Conservation (phyloP, 2,329 filamentous ascomycete genomes). For the Xylariaceae sp. region DNA sequence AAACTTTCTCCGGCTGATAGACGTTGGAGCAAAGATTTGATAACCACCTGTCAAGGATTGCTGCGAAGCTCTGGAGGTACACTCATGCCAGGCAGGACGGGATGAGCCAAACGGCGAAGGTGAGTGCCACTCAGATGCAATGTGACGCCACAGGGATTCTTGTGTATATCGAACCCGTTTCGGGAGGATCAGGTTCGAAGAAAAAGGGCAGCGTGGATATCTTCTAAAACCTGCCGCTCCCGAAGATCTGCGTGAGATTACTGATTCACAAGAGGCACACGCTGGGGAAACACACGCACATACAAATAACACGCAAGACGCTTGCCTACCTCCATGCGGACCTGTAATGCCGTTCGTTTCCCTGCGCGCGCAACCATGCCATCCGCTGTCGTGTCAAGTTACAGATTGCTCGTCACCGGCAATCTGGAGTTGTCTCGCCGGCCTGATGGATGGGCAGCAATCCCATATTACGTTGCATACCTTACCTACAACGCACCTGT, state of each 20-base stretch:
- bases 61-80: no score
- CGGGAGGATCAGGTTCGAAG: not conserved
- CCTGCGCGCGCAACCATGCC: slow-evolving; percentile 5
- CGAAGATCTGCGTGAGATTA: slow-evolving; percentile 22
- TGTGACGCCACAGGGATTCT: slow-evolving; percentile 19
- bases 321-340: not conserved
- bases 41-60: no score
- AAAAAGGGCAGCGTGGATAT: slow-evolving; percentile 11
- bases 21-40: no score
- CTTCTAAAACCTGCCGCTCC: slow-evolving; percentile 18
- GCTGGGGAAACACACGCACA: slow-evolving; percentile 4
- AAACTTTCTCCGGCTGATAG: no score
- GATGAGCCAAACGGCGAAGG: slow-evolving; percentile 12
- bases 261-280: slow-evolving; percentile 12
- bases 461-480: not conserved
- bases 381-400: slow-evolving; percentile 8
- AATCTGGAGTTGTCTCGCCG: not conserved
- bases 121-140: slow-evolving; percentile 13
- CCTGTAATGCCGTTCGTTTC: not conserved
- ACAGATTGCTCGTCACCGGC: not conserved
- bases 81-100: not conserved
- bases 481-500: not conserved
- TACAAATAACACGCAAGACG: slow-evolving; percentile 6
- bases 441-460: not conserved
- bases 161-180: slow-evolving; percentile 21